Evolutionary conservation across 805 yeast species (phyloP), one percentile per base, ranked within the genome.

Genomic region (Blastobotrys americana): DNA sequence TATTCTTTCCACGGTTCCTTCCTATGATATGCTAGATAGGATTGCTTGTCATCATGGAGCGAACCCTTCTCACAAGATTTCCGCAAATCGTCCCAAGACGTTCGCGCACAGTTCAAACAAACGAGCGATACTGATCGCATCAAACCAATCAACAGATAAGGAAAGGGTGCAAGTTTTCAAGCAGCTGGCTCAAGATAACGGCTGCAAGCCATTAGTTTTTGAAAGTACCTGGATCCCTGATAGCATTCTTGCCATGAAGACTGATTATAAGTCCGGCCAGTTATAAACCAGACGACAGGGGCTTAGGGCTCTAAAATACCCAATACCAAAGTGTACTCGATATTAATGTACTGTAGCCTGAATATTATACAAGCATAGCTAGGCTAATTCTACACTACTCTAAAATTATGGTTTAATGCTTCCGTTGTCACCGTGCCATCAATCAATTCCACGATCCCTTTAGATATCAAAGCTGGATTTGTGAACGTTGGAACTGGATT

Each of bases 21-120:
- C 31, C 10, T 25, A 8, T 25, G 31, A 13, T 13, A 25, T 25
- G 31, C 19, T 36, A 13, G 39, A 36, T 20, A 6, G 19, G 13
- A 23, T 36, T 8, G 39, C 39, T 5, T 20, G 13, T 8, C 17
- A 20, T 36, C 39, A 36, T 16, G 39, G 39, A 4, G 39, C 39
- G 22, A n/a, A 13, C 5, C 16, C 16, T 17, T 36, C 39, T 6
- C 39, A 36, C 5, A 36, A 36, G 21, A 36, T 36, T 16, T 18
- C 39, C 19, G 39, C 39, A 4, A 36, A 36, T 5, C 17, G 20
- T 23, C 39, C 39, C 6, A 36, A 36, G 13, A 16, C 39, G 8
- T 36, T 17, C 19, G 39, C 39, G 5, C 22, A 13, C 19, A 17
- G 39, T 16, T 17, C 17, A 5, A 20, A 36, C 13, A 23, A 36